Evolutionary conservation across 495 filamentous ascomycete species (phyloP).

Genomic region (Elaphomyces granulatus): DNA sequence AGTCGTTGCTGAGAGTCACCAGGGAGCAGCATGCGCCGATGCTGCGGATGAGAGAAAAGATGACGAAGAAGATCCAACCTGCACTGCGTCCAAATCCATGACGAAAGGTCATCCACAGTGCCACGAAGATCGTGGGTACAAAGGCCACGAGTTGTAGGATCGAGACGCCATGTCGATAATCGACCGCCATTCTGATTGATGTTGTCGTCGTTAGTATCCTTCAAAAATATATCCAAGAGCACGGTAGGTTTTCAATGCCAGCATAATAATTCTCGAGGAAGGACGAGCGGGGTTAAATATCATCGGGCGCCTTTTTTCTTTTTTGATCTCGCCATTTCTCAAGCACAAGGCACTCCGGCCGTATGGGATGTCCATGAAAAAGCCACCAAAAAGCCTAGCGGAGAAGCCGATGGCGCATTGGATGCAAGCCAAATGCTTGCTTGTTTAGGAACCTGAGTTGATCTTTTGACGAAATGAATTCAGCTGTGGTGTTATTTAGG

Average conservation of each 20-base stretch:
- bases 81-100: conserved; percentile 23
- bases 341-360: too few species aligned
- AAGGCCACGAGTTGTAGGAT: conserved; percentile 24
- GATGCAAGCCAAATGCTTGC: too few species aligned
- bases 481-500: too few species aligned
- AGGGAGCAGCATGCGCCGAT: conserved; percentile 23
- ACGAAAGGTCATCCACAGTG: conserved; percentile 20
- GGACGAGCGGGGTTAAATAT: too few species aligned
- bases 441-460: too few species aligned
- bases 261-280: too few species aligned
- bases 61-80: conserved; percentile 25
- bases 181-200: conserved; percentile 6
- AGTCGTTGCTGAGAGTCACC: conserved; percentile 18
- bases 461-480: too few species aligned
- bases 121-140: conserved; percentile 17
- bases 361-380: too few species aligned
- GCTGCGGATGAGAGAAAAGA: conserved; percentile 24
- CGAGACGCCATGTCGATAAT: conserved; percentile 22
- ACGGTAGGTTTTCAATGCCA: neutral
- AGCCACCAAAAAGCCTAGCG: too few species aligned
- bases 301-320: too few species aligned
- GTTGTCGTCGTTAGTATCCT: conserved; percentile 1
- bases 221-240: neutral
- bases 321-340: too few species aligned
- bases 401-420: too few species aligned